These are phyloP conservation scores for Cladosporium phlei DNA, from an alignment of 2,329 filamentous ascomycete species.

Conservation along the genomic window DNA sequence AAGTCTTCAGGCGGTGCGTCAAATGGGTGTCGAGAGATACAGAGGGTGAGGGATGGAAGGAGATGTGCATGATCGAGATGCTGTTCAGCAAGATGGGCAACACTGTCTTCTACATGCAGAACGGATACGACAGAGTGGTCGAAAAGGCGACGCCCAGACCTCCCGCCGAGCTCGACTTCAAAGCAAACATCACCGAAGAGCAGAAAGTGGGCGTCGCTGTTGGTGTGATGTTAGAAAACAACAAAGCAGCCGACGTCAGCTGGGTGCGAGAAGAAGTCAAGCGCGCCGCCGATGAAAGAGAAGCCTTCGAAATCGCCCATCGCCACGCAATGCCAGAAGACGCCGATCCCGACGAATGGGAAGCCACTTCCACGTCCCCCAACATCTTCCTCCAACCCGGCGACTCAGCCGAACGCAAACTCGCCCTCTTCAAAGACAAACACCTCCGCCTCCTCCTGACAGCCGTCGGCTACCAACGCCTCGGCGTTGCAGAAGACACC, in stretches of 20 bases:
- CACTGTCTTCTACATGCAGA: slow-evolving; percentile 82
- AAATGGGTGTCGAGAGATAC: slow-evolving; percentile 59
- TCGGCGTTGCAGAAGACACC: slow-evolving; percentile 63
- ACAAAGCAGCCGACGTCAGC: slow-evolving; percentile 66
- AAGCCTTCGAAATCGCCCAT: slow-evolving; percentile 54
- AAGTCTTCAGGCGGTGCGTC: slow-evolving; percentile 74
- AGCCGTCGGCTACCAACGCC: slow-evolving; percentile 64
- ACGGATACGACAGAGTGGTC: slow-evolving; percentile 79
- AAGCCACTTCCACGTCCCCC: slow-evolving; percentile 39
- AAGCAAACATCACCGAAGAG: slow-evolving; percentile 60
- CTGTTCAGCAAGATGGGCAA: slow-evolving; percentile 86
- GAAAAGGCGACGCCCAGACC: slow-evolving; percentile 60
- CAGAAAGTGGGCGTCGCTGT: slow-evolving; percentile 73
- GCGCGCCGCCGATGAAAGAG: slow-evolving; percentile 66
- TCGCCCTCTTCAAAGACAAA: slow-evolving; percentile 82
- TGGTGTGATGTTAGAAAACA: slow-evolving; percentile 72
- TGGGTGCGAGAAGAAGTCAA: slow-evolving; percentile 74
- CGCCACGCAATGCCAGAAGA: slow-evolving; percentile 18
- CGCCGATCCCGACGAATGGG: slow-evolving; percentile 8
- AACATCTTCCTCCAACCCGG: slow-evolving; percentile 53
- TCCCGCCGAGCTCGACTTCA: slow-evolving; percentile 79
- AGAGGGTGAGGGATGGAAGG: slow-evolving; percentile 64
- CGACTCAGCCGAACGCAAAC: slow-evolving; percentile 61
- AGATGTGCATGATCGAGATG: slow-evolving; percentile 76
- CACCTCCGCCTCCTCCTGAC: slow-evolving; percentile 81